A percentile compares a stretch with the other conserved stretches of the same genome.
Conservation (phyloP, 495 filamentous ascomycete species). For the Podospora conica region DNA sequence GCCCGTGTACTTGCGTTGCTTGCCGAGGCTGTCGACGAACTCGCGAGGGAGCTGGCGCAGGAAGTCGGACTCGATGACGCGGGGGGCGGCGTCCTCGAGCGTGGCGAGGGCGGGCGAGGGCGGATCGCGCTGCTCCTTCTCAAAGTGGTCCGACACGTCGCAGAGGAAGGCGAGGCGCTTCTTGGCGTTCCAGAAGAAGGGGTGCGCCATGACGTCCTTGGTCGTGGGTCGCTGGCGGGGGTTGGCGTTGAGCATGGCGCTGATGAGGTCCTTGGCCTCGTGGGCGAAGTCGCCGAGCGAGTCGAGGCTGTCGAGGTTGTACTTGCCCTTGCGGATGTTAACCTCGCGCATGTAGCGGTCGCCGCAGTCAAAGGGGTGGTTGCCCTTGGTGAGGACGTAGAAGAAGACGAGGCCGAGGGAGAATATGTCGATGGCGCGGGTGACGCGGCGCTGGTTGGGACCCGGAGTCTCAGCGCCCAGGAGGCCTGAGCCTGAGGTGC, state of each 20-base stretch:
- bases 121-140: constrained; percentile 78
- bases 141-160: constrained; percentile 91
- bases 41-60: constrained; percentile 65
- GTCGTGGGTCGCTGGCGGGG: constrained; percentile 68
- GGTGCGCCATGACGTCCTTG: constrained; percentile 73
- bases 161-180: constrained; percentile 86
- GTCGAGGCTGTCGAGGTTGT: constrained; percentile 63
- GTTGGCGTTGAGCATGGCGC: constrained; percentile 70
- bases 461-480: constrained; percentile 39
- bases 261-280: constrained; percentile 81
- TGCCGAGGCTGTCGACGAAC: constrained; percentile 81
- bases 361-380: constrained; percentile 91
- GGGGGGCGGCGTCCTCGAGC: constrained; percentile 37
- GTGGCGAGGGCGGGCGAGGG: constrained; percentile 62
- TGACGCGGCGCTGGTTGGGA: constrained; percentile 61
- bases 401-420: constrained; percentile 93
- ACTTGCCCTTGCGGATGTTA: constrained; percentile 86
- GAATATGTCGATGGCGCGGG: constrained; percentile 93
- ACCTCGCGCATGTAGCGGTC: constrained; percentile 92
- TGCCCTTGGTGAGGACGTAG: constrained; percentile 85
- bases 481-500: constrained; percentile 39
- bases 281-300: constrained; percentile 72
- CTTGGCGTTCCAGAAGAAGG: constrained; percentile 90
- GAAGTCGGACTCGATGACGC: constrained; percentile 58
- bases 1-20: constrained; percentile 92